Conservation (phyloP, 352 stramenopile genomes). For the Phytophthora citrophthora region DNA sequence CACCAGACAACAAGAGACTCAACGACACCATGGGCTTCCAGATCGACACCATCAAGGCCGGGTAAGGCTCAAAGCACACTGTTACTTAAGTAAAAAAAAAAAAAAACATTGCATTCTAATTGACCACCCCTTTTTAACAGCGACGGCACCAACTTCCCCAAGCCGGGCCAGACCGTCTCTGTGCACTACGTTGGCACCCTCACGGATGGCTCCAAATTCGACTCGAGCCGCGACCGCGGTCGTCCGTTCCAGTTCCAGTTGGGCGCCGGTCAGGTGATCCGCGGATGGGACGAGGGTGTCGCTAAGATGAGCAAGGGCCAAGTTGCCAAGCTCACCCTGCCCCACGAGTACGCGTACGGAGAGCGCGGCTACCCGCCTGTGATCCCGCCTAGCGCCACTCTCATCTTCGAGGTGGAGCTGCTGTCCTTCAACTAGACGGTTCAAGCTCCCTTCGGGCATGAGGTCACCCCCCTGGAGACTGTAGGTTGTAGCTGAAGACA, state of each 20-base stretch:
- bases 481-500: slow-evolving; percentile 4
- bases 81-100: neutral
- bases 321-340: slow-evolving; percentile 92
- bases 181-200: slow-evolving; percentile 86
- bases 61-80: slow-evolving; percentile 28
- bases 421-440: slow-evolving; percentile 67
- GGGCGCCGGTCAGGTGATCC: slow-evolving; percentile 79
- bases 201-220: slow-evolving; percentile 80
- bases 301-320: slow-evolving; percentile 93
- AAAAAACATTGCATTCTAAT: neutral
- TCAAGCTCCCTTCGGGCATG: slow-evolving; percentile 4
- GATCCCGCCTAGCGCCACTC: slow-evolving; percentile 92
- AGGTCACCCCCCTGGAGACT: neutral
- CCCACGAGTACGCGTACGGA: slow-evolving; percentile 96
- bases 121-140: slow-evolving; percentile 24
- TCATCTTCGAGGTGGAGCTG: slow-evolving; percentile 95
- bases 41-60: slow-evolving; percentile 82
- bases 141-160: slow-evolving; percentile 81
- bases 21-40: slow-evolving; percentile 50
- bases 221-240: slow-evolving; percentile 79
- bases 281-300: slow-evolving; percentile 80
- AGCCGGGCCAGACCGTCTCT: slow-evolving; percentile 67
- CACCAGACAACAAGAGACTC: slow-evolving; percentile 10
- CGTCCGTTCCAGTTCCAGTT: slow-evolving; percentile 85
- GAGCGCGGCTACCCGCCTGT: slow-evolving; percentile 85